These are phyloP conservation scores for Fusarium protoensiforme DNA, from an alignment of 2,329 filamentous ascomycete species.

Conservation along the genomic window DNA sequence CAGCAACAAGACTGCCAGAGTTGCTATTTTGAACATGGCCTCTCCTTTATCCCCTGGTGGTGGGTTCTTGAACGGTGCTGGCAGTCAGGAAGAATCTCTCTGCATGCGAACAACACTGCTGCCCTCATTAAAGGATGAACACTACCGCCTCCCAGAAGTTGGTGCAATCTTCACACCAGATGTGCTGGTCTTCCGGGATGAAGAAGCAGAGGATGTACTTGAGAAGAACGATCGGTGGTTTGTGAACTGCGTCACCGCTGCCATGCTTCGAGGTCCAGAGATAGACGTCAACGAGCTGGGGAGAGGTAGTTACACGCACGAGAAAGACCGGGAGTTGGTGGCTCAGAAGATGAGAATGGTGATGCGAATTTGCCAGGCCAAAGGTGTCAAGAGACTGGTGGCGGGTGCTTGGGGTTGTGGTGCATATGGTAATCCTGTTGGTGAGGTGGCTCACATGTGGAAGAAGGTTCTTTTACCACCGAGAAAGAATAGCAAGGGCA, in stretches of 20 bases:
- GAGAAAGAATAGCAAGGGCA: conserved; percentile 20
- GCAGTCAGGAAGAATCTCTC: conserved; percentile 70
- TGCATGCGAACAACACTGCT: conserved; percentile 70
- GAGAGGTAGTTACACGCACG: conserved; percentile 51
- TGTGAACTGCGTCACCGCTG: conserved; percentile 67
- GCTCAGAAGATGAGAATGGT: conserved; percentile 68
- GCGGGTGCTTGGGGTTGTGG: conserved; percentile 75
- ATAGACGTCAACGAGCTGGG: conserved; percentile 50
- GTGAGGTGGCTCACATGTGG: conserved; percentile 68
- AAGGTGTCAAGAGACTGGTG: conserved; percentile 61
- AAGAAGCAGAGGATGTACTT: conserved; percentile 47
- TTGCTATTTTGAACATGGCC: conserved; percentile 72
- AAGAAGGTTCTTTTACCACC: conserved; percentile 43
- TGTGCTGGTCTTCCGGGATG: conserved; percentile 66
- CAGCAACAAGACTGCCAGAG: conserved; percentile 42
- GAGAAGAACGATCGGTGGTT: conserved; percentile 64
- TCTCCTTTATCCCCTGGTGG: conserved; percentile 70
- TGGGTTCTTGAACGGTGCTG: conserved; percentile 69
- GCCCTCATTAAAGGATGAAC: conserved; percentile 66
- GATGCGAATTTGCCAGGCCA: conserved; percentile 60
- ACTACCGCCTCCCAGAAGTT: conserved; percentile 69
- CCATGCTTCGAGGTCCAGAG: conserved; percentile 69
- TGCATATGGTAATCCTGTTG: conserved; percentile 70
- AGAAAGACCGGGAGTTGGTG: conserved; percentile 62
- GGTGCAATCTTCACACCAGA: conserved; percentile 68